Evolutionary conservation across 2,329 filamentous ascomycete species (phyloP).

Genomic region (Fusarium sp.): DNA sequence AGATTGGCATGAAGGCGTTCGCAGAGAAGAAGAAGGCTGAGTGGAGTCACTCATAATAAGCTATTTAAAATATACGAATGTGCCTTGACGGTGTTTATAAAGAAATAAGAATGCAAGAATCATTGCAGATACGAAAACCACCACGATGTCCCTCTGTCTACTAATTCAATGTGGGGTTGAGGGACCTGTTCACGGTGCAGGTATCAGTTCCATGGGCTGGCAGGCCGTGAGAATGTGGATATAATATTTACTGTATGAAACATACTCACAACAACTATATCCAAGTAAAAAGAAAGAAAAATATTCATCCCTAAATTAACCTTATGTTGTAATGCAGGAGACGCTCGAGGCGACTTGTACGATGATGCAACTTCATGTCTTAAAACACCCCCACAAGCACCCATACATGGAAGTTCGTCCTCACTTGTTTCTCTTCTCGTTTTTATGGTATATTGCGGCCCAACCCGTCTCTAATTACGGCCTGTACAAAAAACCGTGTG

Average conservation of each 20-base stretch:
- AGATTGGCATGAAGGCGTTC: conserved; percentile 96
- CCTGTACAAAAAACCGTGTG: conserved; percentile 10
- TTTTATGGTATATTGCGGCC: conserved; percentile 7
- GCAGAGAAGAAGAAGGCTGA: conserved; percentile 93
- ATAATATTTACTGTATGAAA: background rate
- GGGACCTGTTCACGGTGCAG: conserved; percentile 1
- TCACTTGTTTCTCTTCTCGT: background rate
- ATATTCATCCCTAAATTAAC: background rate
- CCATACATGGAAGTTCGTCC: background rate
- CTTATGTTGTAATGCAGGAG: background rate
- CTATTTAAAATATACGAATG: background rate
- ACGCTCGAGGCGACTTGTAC: background rate
- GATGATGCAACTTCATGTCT: conserved; percentile 4
- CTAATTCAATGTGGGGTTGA: conserved; percentile 17
- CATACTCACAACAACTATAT: background rate
- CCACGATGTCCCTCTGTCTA: background rate
- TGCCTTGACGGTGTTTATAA: background rate
- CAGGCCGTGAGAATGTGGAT: background rate
- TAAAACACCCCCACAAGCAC: conserved; percentile 1
- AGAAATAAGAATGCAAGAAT: conserved; percentile 3
- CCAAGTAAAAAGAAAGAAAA: background rate
- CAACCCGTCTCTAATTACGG: conserved; percentile 1
- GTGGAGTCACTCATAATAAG: conserved; percentile 80
- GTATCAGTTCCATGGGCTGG: background rate
- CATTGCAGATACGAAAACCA: background rate